Evolutionary conservation across 441 rosid genomes (phyloP).

Genomic region (Gossypium davidsonii): DNA sequence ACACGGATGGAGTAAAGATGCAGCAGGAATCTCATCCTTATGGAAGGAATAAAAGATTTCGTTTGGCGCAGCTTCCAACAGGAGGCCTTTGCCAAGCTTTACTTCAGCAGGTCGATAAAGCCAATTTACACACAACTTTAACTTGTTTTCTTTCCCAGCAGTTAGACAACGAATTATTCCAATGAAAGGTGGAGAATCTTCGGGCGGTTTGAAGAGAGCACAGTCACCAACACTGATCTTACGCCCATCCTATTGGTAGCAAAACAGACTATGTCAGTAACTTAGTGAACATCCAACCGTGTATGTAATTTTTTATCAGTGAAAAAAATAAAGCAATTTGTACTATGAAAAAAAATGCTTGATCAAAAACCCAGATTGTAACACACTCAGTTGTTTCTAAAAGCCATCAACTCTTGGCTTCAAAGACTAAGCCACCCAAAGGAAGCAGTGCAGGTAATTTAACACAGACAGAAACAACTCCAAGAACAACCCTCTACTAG

Average conservation of each 20-base stretch:
- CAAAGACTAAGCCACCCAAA: slow-evolving; percentile 2
- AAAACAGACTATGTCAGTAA: neutral
- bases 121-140: slow-evolving; percentile 72
- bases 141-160: slow-evolving; percentile 39
- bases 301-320: neutral
- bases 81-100: slow-evolving; percentile 83
- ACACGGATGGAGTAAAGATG: slow-evolving; percentile 79
- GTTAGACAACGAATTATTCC: slow-evolving; percentile 60
- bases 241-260: slow-evolving; percentile 67
- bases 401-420: neutral
- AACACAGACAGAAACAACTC: neutral
- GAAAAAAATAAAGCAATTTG: neutral
- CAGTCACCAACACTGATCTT: slow-evolving; percentile 78
- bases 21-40: slow-evolving; percentile 83
- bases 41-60: slow-evolving; percentile 87
- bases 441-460: neutral
- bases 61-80: slow-evolving; percentile 82
- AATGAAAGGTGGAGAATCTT: slow-evolving; percentile 73
- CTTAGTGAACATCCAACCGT: neutral
- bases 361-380: neutral
- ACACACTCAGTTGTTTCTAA: neutral
- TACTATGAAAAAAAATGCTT: neutral
- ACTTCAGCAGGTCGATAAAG: slow-evolving; percentile 75
- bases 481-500: neutral
- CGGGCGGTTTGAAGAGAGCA: slow-evolving; percentile 77